phyloP scores from a whole-genome alignment of 345 rosid genomes.

The Bruguiera sexangula region DNA sequence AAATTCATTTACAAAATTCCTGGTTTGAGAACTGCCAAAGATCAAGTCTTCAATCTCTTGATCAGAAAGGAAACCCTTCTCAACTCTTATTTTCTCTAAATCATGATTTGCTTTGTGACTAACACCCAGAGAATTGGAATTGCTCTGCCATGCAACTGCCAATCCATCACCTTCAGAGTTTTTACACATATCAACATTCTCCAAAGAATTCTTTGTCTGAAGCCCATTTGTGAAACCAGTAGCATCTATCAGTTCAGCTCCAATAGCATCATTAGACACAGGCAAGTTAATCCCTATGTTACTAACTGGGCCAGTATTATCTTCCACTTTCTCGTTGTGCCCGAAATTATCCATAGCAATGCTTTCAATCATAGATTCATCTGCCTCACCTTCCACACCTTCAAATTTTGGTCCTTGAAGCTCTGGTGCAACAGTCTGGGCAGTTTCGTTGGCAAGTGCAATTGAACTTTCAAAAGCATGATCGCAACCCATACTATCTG shows the following conservation, averaged over 20 bases:
- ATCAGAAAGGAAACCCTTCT: slow-evolving; percentile 24
- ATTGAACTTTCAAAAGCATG: not conserved
- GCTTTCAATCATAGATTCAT: slow-evolving; percentile 9
- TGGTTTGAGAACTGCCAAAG: slow-evolving; percentile 23
- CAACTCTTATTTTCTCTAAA: slow-evolving; percentile 8
- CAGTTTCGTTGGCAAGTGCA: not conserved
- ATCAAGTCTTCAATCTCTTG: slow-evolving; percentile 28
- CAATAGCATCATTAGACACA: slow-evolving; percentile 5
- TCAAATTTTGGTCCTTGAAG: slow-evolving; percentile 2
- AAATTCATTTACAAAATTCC: slow-evolving; percentile 11
- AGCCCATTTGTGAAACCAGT: not conserved
- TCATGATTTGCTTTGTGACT: slow-evolving; percentile 14
- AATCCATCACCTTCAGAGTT: slow-evolving; percentile 8
- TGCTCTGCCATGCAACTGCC: slow-evolving; percentile 7
- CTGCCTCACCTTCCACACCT: slow-evolving; percentile 8
- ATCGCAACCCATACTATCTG: not conserved
- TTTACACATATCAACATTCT: slow-evolving; percentile 7
- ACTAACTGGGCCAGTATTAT: slow-evolving; percentile 17
- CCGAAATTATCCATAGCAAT: slow-evolving; percentile 7
- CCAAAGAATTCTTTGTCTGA: not conserved
- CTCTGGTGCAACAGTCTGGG: not conserved
- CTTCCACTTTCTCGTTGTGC: slow-evolving; percentile 19
- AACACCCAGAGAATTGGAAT: not conserved
- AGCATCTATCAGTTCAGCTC: slow-evolving; percentile 7
- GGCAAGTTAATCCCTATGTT: slow-evolving; percentile 15